phyloP scores from a whole-genome alignment of 192 early-diverging fungal genomes.

The Cetraspora pellucida region DNA sequence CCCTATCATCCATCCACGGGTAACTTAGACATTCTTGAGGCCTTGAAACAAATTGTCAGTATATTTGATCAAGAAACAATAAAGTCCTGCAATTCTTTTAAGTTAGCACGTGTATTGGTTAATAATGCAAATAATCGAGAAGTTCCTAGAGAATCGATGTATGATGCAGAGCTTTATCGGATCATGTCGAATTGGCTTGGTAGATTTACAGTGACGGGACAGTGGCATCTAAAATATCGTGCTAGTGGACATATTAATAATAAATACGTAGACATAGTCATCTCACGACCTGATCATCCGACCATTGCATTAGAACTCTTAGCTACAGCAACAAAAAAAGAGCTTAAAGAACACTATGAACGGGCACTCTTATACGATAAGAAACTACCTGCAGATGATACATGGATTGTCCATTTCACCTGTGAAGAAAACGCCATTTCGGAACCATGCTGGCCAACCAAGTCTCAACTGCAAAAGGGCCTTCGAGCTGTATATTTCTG shows the following conservation, averaged over 20 bases:
- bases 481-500: conserved; percentile 29
- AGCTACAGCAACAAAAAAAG: neutral
- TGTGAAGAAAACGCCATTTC: neutral
- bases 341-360: conserved; percentile 23
- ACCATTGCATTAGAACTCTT: conserved; percentile 23
- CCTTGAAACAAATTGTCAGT: conserved; percentile 21
- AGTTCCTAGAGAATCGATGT: conserved; percentile 29
- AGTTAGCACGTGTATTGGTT: conserved; percentile 15
- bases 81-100: conserved; percentile 7
- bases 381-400: neutral
- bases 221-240: conserved; percentile 31
- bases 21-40: conserved; percentile 13
- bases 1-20: conserved; percentile 12
- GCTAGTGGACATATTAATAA: conserved; percentile 17
- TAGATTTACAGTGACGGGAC: conserved; percentile 25
- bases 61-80: conserved; percentile 22
- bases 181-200: no score
- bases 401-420: conserved; percentile 28
- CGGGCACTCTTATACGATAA: conserved; percentile 16
- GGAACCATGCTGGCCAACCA: neutral
- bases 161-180: conserved; percentile 32
- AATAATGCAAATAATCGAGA: conserved; percentile 15
- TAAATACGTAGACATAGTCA: conserved; percentile 24
- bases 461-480: conserved; percentile 1
- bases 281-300: neutral